phyloP scores from a whole-genome alignment of 257 asterid genomes.

The Solanum corneliomulleri region DNA sequence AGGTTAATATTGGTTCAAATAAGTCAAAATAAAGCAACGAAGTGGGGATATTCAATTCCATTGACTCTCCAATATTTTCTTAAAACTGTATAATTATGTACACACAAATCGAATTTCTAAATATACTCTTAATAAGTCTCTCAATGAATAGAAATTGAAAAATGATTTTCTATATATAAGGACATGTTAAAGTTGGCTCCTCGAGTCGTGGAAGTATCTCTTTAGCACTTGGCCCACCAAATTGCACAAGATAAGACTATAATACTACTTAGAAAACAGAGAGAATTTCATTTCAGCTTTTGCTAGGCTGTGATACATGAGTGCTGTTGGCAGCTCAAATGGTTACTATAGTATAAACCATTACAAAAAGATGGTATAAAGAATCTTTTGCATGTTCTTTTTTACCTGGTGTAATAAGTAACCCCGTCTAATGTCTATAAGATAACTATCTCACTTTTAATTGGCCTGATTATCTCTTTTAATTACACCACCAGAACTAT shows the following conservation, averaged over 20 bases:
- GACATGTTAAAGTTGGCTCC: slow-evolving; percentile 38
- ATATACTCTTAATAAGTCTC: not conserved
- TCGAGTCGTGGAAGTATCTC: slow-evolving; percentile 27
- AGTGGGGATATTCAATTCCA: not conserved
- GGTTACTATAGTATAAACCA: not conserved
- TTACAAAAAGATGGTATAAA: not conserved
- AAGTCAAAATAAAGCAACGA: slow-evolving; percentile 21
- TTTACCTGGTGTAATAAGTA: too few relatives aligned
- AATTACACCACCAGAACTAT: not conserved
- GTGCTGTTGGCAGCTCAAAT: not conserved
- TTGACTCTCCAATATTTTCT: slow-evolving; percentile 15
- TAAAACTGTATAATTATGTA: not conserved
- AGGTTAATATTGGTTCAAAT: not conserved
- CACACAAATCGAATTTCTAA: not conserved
- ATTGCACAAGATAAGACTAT: not conserved
- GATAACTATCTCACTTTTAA: too few relatives aligned
- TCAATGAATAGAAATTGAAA: not conserved
- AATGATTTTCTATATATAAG: slow-evolving; percentile 19
- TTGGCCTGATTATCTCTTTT: not conserved
- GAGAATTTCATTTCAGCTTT: slow-evolving; percentile 12
- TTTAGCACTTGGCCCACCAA: slow-evolving; percentile 13
- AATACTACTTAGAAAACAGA: slow-evolving; percentile 1
- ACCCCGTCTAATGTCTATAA: too few relatives aligned
- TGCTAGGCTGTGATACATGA: slow-evolving; percentile 32
- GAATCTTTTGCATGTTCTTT: too few relatives aligned